A percentile compares a stretch with the other conserved stretches of the same genome.
These are phyloP conservation scores for Mycena galopus DNA, from an alignment of 768 basidiomycete species.

Conservation along the genomic window DNA sequence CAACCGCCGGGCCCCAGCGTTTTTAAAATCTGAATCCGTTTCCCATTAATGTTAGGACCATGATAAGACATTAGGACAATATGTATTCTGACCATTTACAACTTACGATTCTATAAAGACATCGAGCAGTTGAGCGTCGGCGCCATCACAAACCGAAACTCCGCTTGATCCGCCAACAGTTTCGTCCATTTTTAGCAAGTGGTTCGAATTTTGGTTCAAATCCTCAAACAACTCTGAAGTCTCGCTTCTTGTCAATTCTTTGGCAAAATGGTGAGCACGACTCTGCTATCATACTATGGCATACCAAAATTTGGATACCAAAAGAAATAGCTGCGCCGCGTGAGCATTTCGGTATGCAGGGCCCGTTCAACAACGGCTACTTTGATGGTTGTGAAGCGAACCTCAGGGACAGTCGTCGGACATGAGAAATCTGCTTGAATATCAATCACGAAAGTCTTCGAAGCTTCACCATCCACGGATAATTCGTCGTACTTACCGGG, in stretches of 20 bases:
- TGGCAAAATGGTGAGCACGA: not conserved
- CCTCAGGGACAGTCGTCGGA: no score
- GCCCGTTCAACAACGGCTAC: no score
- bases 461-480: no score
- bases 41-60: not conserved
- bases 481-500: no score
- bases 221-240: no score
- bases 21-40: not conserved
- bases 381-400: no score
- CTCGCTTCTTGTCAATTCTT: no score
- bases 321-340: not conserved
- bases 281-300: not conserved
- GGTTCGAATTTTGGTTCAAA: not conserved
- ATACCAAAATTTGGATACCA: not conserved
- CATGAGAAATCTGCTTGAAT: no score
- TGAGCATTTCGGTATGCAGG: no score
- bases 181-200: not conserved
- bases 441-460: no score
- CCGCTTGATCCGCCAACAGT: not conserved
- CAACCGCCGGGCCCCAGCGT: not conserved
- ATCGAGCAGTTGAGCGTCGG: not conserved
- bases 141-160: not conserved
- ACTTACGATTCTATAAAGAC: no score
- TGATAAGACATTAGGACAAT: not conserved
- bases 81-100: no score